These are phyloP conservation scores for Zymoseptoria pseudotritici DNA, from an alignment of 2,329 filamentous ascomycete genomes.

Conservation along the genomic window DNA sequence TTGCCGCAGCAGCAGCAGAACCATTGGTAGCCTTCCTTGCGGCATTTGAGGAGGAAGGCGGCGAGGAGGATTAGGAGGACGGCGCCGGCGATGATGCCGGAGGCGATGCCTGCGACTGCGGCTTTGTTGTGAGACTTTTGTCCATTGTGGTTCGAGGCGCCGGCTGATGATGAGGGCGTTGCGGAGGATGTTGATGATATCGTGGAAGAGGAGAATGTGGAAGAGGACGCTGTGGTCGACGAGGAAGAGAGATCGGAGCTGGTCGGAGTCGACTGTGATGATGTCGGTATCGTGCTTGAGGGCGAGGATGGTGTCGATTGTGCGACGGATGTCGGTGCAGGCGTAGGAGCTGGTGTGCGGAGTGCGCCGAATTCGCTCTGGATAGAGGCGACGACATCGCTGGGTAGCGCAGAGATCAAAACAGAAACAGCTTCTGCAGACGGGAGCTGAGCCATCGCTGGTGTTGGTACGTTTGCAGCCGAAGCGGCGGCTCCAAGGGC, in stretches of 20 bases:
- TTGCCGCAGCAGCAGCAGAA: neutral
- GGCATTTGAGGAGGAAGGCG: constrained; percentile 11
- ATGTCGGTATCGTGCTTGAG: neutral
- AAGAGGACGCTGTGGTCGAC: neutral
- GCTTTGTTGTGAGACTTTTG: neutral
- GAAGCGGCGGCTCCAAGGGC: constrained; percentile 3
- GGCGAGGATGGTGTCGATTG: neutral
- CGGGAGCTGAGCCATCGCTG: neutral
- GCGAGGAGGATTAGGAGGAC: constrained; percentile 12
- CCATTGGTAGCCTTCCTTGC: constrained; percentile 6
- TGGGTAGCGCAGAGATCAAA: constrained; percentile 5
- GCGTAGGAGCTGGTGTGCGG: neutral
- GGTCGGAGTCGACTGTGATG: neutral
- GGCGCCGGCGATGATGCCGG: constrained; percentile 15
- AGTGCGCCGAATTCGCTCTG: neutral
- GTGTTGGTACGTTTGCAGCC: neutral
- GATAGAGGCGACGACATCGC: neutral
- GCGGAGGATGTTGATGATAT: constrained; percentile 5
- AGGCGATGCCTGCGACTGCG: constrained; percentile 16
- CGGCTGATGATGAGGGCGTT: constrained; percentile 2
- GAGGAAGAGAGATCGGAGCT: neutral
- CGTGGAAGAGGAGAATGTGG: neutral
- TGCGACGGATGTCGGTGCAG: neutral
- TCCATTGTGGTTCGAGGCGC: constrained; percentile 1
- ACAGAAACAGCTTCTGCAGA: constrained; percentile 5